A percentile compares a stretch with the other conserved stretches of the same genome.
Evolutionary conservation across 2,329 filamentous ascomycete species (phyloP).

Genomic region (Xylaria sp.): DNA sequence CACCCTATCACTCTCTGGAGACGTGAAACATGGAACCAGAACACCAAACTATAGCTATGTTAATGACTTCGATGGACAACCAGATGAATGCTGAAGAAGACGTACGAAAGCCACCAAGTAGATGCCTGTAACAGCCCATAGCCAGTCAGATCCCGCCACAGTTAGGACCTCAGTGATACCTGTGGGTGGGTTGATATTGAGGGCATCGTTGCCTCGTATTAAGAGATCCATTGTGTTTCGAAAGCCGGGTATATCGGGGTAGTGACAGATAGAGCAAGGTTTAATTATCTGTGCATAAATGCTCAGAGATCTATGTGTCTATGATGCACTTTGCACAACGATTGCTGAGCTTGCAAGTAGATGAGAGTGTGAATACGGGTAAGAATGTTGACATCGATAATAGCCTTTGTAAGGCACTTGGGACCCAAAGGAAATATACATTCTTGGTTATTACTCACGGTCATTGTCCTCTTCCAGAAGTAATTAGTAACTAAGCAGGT

Average conservation of each 20-base stretch:
- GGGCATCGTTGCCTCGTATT: slow-evolving; percentile 54
- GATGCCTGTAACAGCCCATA: slow-evolving; percentile 61
- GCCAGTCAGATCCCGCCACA: slow-evolving; percentile 62
- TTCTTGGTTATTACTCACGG: neutral
- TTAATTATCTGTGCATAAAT: neutral
- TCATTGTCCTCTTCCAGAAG: neutral
- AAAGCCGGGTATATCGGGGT: no score
- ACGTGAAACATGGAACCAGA: slow-evolving; percentile 54
- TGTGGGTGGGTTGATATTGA: slow-evolving; percentile 57
- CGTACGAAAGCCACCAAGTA: slow-evolving; percentile 54
- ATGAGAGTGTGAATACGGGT: no score
- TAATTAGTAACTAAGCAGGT: neutral
- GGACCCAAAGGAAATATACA: neutral
- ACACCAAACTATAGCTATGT: slow-evolving; percentile 46
- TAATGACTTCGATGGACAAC: neutral
- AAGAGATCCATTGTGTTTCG: slow-evolving; percentile 10
- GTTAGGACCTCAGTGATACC: slow-evolving; percentile 53
- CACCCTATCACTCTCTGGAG: slow-evolving; percentile 58
- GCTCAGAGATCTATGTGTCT: neutral
- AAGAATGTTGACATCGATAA: no score
- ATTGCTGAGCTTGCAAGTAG: no score
- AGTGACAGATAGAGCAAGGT: neutral
- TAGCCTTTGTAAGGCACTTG: neutral
- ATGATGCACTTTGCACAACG: neutral
- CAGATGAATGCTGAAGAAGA: neutral